Base-by-base conservation (phyloP, 1,284 basidiomycete genomes). In the Ustilago esculenta region DNA sequence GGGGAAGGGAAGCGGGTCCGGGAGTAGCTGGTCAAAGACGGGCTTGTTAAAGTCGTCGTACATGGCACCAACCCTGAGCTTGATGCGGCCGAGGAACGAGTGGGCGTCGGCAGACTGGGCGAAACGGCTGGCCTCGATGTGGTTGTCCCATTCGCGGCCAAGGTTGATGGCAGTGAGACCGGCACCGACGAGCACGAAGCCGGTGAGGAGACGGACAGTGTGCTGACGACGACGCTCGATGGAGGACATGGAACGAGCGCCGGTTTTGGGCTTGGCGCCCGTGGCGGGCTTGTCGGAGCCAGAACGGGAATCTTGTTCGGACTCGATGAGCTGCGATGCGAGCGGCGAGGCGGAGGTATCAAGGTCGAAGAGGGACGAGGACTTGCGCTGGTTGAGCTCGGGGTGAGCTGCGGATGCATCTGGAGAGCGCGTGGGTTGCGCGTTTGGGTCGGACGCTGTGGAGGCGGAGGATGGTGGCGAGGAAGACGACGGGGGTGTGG, bases 1-100 rank as follows among this genome's bases (percentile, higher is more conserved):
- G 4, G 91, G 90, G 40, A 89, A 85, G 4, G 94, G 92, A 42
- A 92, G 85, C 5, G 90, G 90, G 52, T 92, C 90, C 0, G 96
- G 96, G 4, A 99, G 87, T 2, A 98, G 87, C 79, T 94, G 91
- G 24, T 89, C 86, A 90, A 92, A 98, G 32, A 90, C 88, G 1
- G 96, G 95, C 42, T 73, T 72, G 53, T 71, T 73, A 25, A 77
- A 46, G 24, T 74, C 70, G 14, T 76, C 67, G 32, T 72, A 75
- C 64, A 79, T 72, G 6, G 67, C 57, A 17, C 43, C 35, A 24
- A 72, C 24, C 7, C 80, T 58, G 15, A 79, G 33, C 54, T 64
- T 59, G 45, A 81, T 57, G 9, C 80, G 65, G n/a, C 76, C 77
- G 6, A 80, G 44, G 56, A 79, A 76, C 14, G 33, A 55, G 30